phyloP scores from a whole-genome alignment of 129 eudicot genomes.

The Helianthus annuus region HanXRQr2.0-SUNRISE NC_035434.2:22412105-22412604 shows the following conservation, averaged over 20 bases:
- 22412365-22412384: not conserved
- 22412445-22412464: constrained; percentile 13
- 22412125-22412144: too few species aligned
- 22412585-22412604: constrained; percentile 22
- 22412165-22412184: too few species aligned
- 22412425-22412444: constrained; percentile 7
- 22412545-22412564: constrained; percentile 10
- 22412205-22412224: too few species aligned
- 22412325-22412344: not conserved
- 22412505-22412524: constrained; percentile 19
- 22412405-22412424: not conserved
- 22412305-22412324: not conserved
- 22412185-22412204: too few species aligned
- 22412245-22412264: too few species aligned
- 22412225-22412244: too few species aligned
- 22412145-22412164: too few species aligned
- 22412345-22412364: not conserved
- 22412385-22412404: not conserved
- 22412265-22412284: too few species aligned
- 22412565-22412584: constrained; percentile 18
- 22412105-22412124: too few species aligned
- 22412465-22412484: constrained; percentile 26
- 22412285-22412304: not conserved
- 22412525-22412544: constrained; percentile 13
- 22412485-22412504: constrained; percentile 25